These are phyloP conservation scores for Gracilaria caudata DNA, from an alignment of 23 red algal genomes.

Conservation along the genomic window DNA sequence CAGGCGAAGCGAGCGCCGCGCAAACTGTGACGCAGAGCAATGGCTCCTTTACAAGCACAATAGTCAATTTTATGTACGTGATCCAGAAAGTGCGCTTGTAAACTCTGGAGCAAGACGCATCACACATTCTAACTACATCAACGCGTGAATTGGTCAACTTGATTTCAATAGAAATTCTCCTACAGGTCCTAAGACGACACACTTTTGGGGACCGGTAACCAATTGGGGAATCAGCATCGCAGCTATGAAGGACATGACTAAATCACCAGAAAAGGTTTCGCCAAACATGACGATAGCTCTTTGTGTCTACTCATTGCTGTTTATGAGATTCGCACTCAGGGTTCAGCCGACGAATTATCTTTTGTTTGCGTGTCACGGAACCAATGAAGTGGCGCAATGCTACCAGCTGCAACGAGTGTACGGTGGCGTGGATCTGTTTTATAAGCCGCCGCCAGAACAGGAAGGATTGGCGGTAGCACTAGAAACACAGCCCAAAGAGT, in stretches of 20 bases:
- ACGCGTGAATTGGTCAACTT: background rate
- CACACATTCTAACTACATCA: background rate
- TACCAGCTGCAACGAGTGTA: slow-evolving; percentile 95
- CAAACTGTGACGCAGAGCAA: background rate
- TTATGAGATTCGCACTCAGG: slow-evolving; percentile 95
- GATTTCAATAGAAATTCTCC: slow-evolving; percentile 60
- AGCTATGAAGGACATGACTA: slow-evolving; percentile 90
- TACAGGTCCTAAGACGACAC: slow-evolving; percentile 94
- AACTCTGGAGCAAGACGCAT: background rate
- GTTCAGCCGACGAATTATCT: slow-evolving; percentile 93
- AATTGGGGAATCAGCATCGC: slow-evolving; percentile 93
- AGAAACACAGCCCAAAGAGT: background rate
- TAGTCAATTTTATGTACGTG: slow-evolving; percentile 23
- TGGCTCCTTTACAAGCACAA: background rate
- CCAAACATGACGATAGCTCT: slow-evolving; percentile 93
- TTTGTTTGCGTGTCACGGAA: slow-evolving; percentile 86
- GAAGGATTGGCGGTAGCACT: background rate
- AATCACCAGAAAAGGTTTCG: slow-evolving; percentile 88
- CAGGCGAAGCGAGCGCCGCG: background rate
- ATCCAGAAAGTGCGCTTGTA: background rate
- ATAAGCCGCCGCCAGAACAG: slow-evolving; percentile 44
- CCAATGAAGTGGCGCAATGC: slow-evolving; percentile 90
- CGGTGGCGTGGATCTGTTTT: slow-evolving; percentile 85
- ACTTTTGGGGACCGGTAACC: slow-evolving; percentile 97
- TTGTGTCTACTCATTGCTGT: slow-evolving; percentile 91